Percentiles rank a stretch among this genome's conserved stretches.
Conservation (phyloP, 805 yeast species). For the Teunomyces gatunensis region DNA sequence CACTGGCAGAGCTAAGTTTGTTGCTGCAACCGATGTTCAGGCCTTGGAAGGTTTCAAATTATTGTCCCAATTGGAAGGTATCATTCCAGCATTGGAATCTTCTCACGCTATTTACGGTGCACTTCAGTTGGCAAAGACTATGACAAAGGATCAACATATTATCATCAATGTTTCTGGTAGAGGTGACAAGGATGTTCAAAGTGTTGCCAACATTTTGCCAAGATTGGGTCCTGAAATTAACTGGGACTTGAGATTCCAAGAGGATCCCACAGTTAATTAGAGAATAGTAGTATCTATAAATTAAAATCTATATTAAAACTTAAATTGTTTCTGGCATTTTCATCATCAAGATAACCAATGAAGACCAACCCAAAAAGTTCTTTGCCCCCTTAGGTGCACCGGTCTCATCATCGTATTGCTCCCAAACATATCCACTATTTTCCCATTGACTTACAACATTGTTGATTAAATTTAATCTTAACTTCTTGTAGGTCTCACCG, state of each 20-base stretch:
- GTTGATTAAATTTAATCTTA: constrained; percentile 64
- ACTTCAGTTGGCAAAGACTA: constrained; percentile 75
- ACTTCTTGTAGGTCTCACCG: constrained; percentile 44
- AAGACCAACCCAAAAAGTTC: constrained; percentile 94
- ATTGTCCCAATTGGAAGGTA: constrained; percentile 92
- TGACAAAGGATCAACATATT: constrained; percentile 75
- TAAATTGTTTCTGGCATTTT: constrained; percentile 59
- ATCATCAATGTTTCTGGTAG: constrained; percentile 94
- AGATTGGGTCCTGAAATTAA: constrained; percentile 84
- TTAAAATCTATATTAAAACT: neutral
- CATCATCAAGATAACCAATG: constrained; percentile 78
- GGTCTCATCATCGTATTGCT: constrained; percentile 75
- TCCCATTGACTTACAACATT: constrained; percentile 72
- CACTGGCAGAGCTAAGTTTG: constrained; percentile 85
- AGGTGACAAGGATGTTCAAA: constrained; percentile 98
- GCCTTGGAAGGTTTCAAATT: constrained; percentile 88
- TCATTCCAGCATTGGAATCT: constrained; percentile 96
- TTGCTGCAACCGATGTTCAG: constrained; percentile 93
- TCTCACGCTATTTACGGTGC: constrained; percentile 97
- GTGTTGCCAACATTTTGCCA: constrained; percentile 94
- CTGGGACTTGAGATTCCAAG: constrained; percentile 93
- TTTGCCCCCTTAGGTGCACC: constrained; percentile 81
- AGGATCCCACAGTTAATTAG: constrained; percentile 37
- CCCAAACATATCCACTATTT: constrained; percentile 82
- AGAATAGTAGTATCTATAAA: neutral